Evolutionary conservation across 2,329 filamentous ascomycete genomes (phyloP), one percentile per base, ranked within the genome.

Genomic region (Penicillium oxalicum): DNA sequence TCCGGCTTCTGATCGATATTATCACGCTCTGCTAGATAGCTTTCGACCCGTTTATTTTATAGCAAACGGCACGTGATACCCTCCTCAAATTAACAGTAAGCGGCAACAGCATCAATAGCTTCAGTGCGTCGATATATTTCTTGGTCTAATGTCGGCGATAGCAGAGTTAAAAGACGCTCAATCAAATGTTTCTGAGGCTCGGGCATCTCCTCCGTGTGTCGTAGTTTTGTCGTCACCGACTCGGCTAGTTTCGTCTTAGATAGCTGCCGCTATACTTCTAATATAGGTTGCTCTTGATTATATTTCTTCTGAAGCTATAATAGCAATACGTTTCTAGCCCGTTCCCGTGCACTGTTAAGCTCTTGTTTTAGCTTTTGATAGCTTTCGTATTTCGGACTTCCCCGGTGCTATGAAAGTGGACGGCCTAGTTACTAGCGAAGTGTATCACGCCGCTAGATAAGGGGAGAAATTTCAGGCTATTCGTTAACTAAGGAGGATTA

Each of bases 111-210:
- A 57, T 65, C 45, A 41, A 66, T 64, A 40, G 59, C 55, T 40
- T 55, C 51, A 26, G 60, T 65, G 36, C 53, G 52, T 26, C 52
- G 45, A 47, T 8, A 46, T 44, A 58, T 50, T 47, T 61, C 57
- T 37, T 61, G 49, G 45, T 59, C 51, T 26, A 61, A 29, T 25
- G 51, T 61, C 35, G 49, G 55, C 7, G 56, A 52, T 28, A 49
- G 59, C 32, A 65, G 53, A 27, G 56, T 62, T 27, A 64, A 55
- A 27, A 64, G 46, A 33, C 51, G 57, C 47, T 61, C 51, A n/a
- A 54, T 57, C 37, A 63, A 57, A 46, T 51, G 55, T 50, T 58
- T 61, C 48, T 65, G 42, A 25, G 27, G 55, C 13, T 52, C 45
- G 9, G 57, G 55, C 48, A 66, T 55, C 32, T 60, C 43, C 48